Percentiles rank a stretch among this genome's conserved stretches.
Conservation (phyloP, 2,329 filamentous ascomycete species). For the Alternaria sp. region DNA sequence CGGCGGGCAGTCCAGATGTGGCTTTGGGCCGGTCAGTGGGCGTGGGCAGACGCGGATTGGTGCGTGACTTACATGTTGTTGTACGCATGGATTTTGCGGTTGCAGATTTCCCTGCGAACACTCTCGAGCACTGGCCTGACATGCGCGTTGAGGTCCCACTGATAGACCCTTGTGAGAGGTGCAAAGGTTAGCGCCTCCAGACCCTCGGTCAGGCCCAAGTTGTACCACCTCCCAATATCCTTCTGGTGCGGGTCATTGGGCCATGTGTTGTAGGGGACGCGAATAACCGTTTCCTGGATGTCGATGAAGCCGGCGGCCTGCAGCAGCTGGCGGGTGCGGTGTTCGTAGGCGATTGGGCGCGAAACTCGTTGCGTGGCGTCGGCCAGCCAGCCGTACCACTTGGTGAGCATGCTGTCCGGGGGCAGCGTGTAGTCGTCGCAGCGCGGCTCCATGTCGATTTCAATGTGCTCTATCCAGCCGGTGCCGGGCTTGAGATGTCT, state of each 20-base stretch:
- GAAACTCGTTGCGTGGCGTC: constrained; percentile 70
- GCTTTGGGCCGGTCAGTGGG: constrained; percentile 44
- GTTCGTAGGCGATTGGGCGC: constrained; percentile 70
- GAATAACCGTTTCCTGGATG: constrained; percentile 72
- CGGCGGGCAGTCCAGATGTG: constrained; percentile 57
- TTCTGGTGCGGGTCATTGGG: constrained; percentile 67
- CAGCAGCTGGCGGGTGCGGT: constrained; percentile 67
- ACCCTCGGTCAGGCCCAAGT: constrained; percentile 75
- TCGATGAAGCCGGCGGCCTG: constrained; percentile 78
- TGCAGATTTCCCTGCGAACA: constrained; percentile 72
- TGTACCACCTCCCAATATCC: constrained; percentile 82
- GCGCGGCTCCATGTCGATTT: constrained; percentile 81
- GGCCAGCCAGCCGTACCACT: constrained; percentile 74
- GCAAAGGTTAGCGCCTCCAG: constrained; percentile 75
- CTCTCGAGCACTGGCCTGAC: constrained; percentile 67
- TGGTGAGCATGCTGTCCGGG: constrained; percentile 62
- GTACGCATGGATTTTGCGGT: constrained; percentile 72
- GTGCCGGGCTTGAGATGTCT: constrained; percentile 78
- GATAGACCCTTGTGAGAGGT: constrained; percentile 71
- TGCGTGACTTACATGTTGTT: constrained; percentile 72
- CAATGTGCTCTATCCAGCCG: constrained; percentile 84
- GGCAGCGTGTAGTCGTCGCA: constrained; percentile 71
- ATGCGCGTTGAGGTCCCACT: constrained; percentile 64
- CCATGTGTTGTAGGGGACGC: constrained; percentile 78
- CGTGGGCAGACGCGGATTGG: background rate